Percentiles rank a stretch among this genome's conserved stretches.
phyloP scores from a whole-genome alignment of 179 eudicot genomes.

The Beta corolliflora region DNA sequence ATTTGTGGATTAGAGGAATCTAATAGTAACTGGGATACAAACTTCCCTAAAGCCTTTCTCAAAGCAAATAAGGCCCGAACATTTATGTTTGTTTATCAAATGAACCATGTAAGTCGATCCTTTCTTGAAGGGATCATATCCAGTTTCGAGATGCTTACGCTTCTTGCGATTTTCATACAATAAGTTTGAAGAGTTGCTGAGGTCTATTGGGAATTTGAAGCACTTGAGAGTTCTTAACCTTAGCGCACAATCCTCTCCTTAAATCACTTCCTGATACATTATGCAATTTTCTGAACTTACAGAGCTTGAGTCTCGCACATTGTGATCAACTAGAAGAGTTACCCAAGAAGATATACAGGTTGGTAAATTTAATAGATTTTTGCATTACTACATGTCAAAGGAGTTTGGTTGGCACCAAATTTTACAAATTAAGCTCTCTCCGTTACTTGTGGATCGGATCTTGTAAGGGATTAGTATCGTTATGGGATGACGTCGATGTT shows the following conservation, averaged over 20 bases:
- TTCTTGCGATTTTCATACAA: conserved; percentile 22
- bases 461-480: conserved; percentile 29
- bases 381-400: conserved; percentile 25
- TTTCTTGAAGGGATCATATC: neutral
- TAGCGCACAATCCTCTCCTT: conserved; percentile 29
- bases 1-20: conserved; percentile 1
- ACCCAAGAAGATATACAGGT: conserved; percentile 25
- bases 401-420: neutral
- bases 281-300: conserved; percentile 41
- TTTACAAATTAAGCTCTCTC: conserved; percentile 12
- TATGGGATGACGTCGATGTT: conserved; percentile 15
- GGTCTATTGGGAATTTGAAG: conserved; percentile 42
- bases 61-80: conserved; percentile 17
- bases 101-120: too few relatives aligned
- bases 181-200: conserved; percentile 43
- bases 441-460: neutral
- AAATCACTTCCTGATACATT: conserved; percentile 5
- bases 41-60: conserved; percentile 27
- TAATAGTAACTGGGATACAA: neutral
- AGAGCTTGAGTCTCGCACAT: conserved; percentile 29
- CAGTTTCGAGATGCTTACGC: conserved; percentile 34
- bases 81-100: too few relatives aligned
- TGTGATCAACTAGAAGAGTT: conserved; percentile 40
- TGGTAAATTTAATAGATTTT: conserved; percentile 35
- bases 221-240: conserved; percentile 43